phyloP scores from a whole-genome alignment of 83 land plant species.

The Picea engelmannii region DNA sequence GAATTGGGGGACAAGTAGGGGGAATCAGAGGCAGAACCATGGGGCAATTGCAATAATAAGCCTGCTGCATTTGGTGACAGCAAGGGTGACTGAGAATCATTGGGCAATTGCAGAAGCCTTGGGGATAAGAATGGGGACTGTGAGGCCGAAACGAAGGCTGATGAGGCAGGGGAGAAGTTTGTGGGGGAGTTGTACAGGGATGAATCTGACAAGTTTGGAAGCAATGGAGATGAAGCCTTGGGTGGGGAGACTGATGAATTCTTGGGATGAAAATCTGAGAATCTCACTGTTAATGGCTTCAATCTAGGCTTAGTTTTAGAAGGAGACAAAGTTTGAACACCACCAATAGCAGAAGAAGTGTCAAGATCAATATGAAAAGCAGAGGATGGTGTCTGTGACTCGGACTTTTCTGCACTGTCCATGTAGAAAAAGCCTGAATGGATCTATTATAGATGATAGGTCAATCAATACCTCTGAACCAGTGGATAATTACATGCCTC shows the following conservation, averaged over 20 bases:
- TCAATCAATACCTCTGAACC: background rate
- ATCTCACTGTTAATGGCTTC: constrained; percentile 14
- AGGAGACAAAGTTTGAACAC: background rate
- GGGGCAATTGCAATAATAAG: background rate
- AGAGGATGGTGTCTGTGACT: constrained; percentile 10
- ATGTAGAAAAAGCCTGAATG: constrained; percentile 5
- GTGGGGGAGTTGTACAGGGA: constrained; percentile 60
- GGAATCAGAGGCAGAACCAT: constrained; percentile 10
- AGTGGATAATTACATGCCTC: background rate
- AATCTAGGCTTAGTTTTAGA: constrained; percentile 8
- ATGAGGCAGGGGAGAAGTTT: constrained; percentile 65
- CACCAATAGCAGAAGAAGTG: background rate
- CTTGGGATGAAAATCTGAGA: constrained; percentile 3
- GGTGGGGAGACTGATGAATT: constrained; percentile 26
- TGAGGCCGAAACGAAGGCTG: constrained; percentile 83
- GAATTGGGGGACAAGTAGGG: constrained; percentile 12
- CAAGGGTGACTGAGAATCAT: constrained; percentile 13
- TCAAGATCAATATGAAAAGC: background rate
- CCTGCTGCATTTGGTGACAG: constrained; percentile 3
- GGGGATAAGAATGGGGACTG: constrained; percentile 87
- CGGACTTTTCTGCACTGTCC: constrained; percentile 4
- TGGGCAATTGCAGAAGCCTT: constrained; percentile 25
- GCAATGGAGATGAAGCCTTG: constrained; percentile 14
- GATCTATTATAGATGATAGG: background rate
- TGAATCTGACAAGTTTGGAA: constrained; percentile 25